Conservation (phyloP, 345 rosid genomes). For the Brassica napus region DNA sequence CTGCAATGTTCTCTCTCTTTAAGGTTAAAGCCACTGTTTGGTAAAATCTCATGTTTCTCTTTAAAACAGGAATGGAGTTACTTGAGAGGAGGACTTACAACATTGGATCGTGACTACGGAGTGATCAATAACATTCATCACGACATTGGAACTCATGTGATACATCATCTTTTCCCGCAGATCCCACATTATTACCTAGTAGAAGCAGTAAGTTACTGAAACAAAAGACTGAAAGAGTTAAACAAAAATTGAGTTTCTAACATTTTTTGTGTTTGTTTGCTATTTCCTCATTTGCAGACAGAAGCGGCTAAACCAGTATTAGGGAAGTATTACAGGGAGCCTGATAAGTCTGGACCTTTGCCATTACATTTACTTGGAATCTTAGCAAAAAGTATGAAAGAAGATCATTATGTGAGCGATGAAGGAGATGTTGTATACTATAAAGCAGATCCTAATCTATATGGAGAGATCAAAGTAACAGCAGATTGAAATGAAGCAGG, state of each 20-base stretch:
- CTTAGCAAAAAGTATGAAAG: constrained; percentile 54
- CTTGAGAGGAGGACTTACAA: constrained; percentile 90
- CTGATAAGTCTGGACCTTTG: constrained; percentile 66
- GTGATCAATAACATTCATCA: constrained; percentile 88
- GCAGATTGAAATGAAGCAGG: constrained; percentile 39
- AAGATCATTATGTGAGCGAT: constrained; percentile 23
- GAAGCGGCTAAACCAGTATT: constrained; percentile 84
- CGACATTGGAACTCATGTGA: constrained; percentile 92
- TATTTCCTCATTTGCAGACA: constrained; percentile 47
- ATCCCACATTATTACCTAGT: constrained; percentile 90
- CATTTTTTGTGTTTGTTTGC: background rate
- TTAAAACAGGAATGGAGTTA: constrained; percentile 83
- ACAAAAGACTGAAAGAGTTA: background rate
- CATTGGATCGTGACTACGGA: constrained; percentile 86
- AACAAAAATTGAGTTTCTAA: background rate
- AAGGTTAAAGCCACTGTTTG: background rate
- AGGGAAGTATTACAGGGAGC: constrained; percentile 50
- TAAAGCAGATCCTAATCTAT: constrained; percentile 52
- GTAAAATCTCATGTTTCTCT: constrained; percentile 2
- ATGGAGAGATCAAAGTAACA: constrained; percentile 33
- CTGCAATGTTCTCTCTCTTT: background rate
- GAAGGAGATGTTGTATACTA: constrained; percentile 74
- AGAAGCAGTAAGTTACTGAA: constrained; percentile 68
- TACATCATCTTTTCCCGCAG: constrained; percentile 94
- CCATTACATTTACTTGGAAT: constrained; percentile 62